Evolutionary conservation across 139 green algal genomes (phyloP).

Genomic region (Auxenochlorella pyrenoidosa): DNA sequence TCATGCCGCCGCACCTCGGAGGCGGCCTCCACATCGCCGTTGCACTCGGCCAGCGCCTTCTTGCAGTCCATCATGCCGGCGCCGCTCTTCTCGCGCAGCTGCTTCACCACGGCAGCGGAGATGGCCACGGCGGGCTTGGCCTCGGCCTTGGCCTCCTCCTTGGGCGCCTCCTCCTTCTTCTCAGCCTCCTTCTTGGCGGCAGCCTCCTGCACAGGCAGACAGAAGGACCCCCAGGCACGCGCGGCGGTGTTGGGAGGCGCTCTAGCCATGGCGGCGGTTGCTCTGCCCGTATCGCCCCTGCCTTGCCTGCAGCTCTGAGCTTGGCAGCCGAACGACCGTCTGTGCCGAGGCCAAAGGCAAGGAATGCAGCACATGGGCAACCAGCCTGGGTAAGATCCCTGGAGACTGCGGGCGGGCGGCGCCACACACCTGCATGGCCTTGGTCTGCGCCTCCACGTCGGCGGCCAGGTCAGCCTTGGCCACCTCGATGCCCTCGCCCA

Average conservation of each 20-base stretch:
- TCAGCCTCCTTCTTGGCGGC: slow-evolving; percentile 68
- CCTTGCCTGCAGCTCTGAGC: too few species aligned
- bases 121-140: slow-evolving; percentile 34
- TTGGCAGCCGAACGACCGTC: too few species aligned
- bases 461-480: slow-evolving; percentile 82
- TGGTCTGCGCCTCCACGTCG: slow-evolving; percentile 89
- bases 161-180: slow-evolving; percentile 58
- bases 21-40: slow-evolving; percentile 85
- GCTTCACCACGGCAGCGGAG: slow-evolving; percentile 82
- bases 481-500: slow-evolving; percentile 94
- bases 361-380: slow-evolving; percentile 49
- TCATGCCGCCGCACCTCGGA: slow-evolving; percentile 34
- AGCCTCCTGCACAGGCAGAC: slow-evolving; percentile 32
- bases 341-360: too few species aligned
- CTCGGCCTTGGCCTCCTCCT: slow-evolving; percentile 30
- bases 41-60: slow-evolving; percentile 75
- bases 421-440: slow-evolving; percentile 55
- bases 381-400: too few species aligned
- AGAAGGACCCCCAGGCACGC: background rate
- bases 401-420: too few species aligned
- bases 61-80: slow-evolving; percentile 99
- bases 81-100: slow-evolving; percentile 82
- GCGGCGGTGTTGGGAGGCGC: background rate
- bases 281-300: too few species aligned
- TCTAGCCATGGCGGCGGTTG: too few species aligned